A percentile compares a stretch with the other conserved stretches of the same genome.
These are phyloP conservation scores for Lumnitzera littorea DNA, from an alignment of 345 rosid genomes.

Conservation along the genomic window DNA sequence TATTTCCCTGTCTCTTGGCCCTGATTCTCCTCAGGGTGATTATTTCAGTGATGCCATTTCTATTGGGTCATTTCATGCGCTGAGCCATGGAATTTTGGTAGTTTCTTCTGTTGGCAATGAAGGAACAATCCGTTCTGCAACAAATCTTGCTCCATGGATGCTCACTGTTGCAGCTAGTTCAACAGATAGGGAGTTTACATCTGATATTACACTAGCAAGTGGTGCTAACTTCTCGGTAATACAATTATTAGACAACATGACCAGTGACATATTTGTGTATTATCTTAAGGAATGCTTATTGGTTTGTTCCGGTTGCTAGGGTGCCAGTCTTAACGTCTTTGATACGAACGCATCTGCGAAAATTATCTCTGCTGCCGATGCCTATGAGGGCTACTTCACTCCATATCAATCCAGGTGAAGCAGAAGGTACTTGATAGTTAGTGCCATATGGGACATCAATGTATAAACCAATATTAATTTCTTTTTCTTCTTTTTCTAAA, in stretches of 20 bases:
- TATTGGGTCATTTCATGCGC: slow-evolving; percentile 53
- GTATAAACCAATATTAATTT: slow-evolving; percentile 10
- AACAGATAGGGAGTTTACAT: slow-evolving; percentile 38
- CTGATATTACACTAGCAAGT: slow-evolving; percentile 31
- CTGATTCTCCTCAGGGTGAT: slow-evolving; percentile 44
- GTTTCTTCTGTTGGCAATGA: slow-evolving; percentile 51
- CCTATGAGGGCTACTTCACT: slow-evolving; percentile 46
- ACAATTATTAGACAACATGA: background rate
- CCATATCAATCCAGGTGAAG: slow-evolving; percentile 74
- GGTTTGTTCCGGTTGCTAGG: slow-evolving; percentile 21
- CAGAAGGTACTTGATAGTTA: slow-evolving; percentile 36
- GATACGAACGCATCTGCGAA: slow-evolving; percentile 36
- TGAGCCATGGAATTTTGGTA: slow-evolving; percentile 37
- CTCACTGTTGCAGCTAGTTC: slow-evolving; percentile 48
- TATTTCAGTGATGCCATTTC: slow-evolving; percentile 52
- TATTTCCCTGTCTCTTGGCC: slow-evolving; percentile 48
- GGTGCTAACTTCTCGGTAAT: slow-evolving; percentile 33
- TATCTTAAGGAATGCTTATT: slow-evolving; percentile 2
- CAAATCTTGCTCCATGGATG: slow-evolving; percentile 60
- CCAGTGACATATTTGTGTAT: too few relatives aligned
- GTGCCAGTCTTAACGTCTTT: slow-evolving; percentile 42
- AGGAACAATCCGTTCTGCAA: slow-evolving; percentile 36
- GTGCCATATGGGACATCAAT: slow-evolving; percentile 4
- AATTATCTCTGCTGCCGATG: slow-evolving; percentile 39
- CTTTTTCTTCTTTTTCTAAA: slow-evolving; percentile 10